A percentile compares a stretch with the other conserved stretches of the same genome.
phyloP scores from a whole-genome alignment of 805 yeast genomes.

The Metschnikowia sp. region DNA sequence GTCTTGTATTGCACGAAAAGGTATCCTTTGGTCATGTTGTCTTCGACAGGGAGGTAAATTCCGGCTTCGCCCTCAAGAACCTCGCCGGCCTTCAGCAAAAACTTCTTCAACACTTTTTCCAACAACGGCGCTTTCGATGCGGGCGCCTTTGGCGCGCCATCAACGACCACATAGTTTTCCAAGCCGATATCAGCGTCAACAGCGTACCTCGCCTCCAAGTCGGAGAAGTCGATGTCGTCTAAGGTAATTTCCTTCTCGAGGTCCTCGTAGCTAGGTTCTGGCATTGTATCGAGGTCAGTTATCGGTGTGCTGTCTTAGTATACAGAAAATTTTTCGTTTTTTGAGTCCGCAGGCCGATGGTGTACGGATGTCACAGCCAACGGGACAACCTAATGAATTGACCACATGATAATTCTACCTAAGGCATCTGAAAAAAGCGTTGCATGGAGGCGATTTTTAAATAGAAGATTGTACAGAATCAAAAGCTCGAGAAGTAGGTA shows the following conservation, averaged over 20 bases:
- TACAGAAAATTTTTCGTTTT: constrained; percentile 10
- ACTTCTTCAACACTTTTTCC: constrained; percentile 79
- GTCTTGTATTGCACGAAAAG: constrained; percentile 79
- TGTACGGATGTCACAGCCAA: constrained; percentile 6
- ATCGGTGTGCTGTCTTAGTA: not conserved
- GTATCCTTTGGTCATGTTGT: constrained; percentile 81
- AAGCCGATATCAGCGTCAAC: constrained; percentile 56
- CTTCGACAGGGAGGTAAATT: constrained; percentile 76
- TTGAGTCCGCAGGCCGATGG: constrained; percentile 12
- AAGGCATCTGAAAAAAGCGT: too few relatives aligned
- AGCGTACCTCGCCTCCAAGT: constrained; percentile 72
- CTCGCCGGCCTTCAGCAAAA: constrained; percentile 74
- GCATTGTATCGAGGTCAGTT: constrained; percentile 4
- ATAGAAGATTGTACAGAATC: too few relatives aligned
- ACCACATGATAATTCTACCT: too few relatives aligned
- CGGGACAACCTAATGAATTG: too few relatives aligned
- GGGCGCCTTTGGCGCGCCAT: constrained; percentile 95
- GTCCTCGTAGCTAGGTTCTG: constrained; percentile 22
- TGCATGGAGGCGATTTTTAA: too few relatives aligned
- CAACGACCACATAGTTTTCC: constrained; percentile 80
- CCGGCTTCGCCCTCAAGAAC: constrained; percentile 59
- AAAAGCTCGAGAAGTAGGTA: too few relatives aligned
- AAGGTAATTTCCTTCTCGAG: constrained; percentile 39
- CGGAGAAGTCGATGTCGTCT: constrained; percentile 72
- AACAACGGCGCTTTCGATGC: constrained; percentile 81